Evolutionary conservation across 2,329 filamentous ascomycete genomes (phyloP).

Genomic region (Fusarium pilosicola): DNA sequence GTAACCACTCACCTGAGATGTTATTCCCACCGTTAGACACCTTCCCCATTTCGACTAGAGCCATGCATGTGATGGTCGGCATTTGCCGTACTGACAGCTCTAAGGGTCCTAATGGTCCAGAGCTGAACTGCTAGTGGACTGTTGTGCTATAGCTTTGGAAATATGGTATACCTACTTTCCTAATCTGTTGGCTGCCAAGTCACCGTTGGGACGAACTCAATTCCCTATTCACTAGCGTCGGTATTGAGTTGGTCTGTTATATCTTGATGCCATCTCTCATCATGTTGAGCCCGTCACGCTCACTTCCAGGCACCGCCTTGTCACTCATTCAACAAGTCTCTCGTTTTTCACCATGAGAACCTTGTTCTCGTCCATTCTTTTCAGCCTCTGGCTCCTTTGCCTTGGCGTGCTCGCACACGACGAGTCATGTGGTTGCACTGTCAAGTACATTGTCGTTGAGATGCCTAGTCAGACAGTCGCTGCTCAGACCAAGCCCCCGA

Average conservation of each 20-base stretch:
- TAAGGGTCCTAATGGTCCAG: neutral
- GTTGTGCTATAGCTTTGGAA: neutral
- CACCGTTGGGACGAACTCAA: constrained; percentile 11
- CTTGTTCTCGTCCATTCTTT: constrained; percentile 26
- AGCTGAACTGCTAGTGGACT: neutral
- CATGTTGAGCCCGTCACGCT: neutral
- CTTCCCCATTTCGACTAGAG: constrained; percentile 3
- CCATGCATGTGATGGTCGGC: neutral
- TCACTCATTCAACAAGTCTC: neutral
- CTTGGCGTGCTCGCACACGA: neutral
- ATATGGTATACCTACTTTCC: constrained; percentile 11
- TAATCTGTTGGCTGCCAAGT: constrained; percentile 9
- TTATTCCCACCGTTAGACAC: constrained; percentile 20
- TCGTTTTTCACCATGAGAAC: constrained; percentile 9
- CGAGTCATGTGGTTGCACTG: constrained; percentile 17
- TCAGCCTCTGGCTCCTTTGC: constrained; percentile 11
- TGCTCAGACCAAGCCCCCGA: neutral
- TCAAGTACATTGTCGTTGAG: constrained; percentile 18
- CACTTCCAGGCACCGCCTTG: constrained; percentile 1
- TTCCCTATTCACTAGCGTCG: neutral
- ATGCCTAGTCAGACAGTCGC: neutral
- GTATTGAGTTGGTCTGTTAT: neutral
- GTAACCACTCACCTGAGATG: constrained; percentile 15
- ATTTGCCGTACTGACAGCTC: constrained; percentile 2
- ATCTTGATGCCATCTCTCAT: neutral